Base-by-base conservation (phyloP, 257 asterid species). In the Nicotiana otophora region DNA sequence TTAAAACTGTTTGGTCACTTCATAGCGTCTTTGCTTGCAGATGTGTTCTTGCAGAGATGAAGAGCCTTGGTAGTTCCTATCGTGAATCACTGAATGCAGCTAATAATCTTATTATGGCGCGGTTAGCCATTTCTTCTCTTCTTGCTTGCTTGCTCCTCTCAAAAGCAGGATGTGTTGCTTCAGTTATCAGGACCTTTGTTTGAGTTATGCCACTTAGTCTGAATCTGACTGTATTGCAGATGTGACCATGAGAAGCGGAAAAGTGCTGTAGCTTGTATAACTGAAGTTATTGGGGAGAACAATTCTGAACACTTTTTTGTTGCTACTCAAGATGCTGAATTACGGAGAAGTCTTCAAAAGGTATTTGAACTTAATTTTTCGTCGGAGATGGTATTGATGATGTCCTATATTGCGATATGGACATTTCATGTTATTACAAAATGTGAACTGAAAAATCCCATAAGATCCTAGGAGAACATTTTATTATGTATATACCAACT, bases 261-360 rank as follows among this genome's bases (percentile, higher is more conserved):
- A 89, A 93, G 91, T 81, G 97, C 92, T 72, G 91, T 84, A 64
- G 90, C 88, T 78, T 96, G 98, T 88, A 83, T 94, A 63, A 87
- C 90, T 15, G 99, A 96, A 76, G 92, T 94, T 80, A 93, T 90
- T 74, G 98, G 97, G 68, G 95, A 89, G 83, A 90, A 82, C 12
- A 96, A 96, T 89, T 23, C 88, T 0, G 98, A 94, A 85, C 98
- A 92, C 84, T 93, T 94, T 85, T 94, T 90, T 92, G 95, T 96
- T 85, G 98, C 97, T 79, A 89, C 98, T 10, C 99, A 94, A 86
- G 99, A 96, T 87, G 93, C 92, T 19, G 97, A 90, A 82, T 85
- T 94, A 81, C 88, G 98, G 84, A 88, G 86, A 84, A 87, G 86
- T 86, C 87, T 94, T 46, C 94, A 91, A 81, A 91, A 94, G 99